These are phyloP conservation scores for Rhodotorula toruloides DNA, from an alignment of 768 basidiomycete genomes.

Conservation along the genomic window DNA sequence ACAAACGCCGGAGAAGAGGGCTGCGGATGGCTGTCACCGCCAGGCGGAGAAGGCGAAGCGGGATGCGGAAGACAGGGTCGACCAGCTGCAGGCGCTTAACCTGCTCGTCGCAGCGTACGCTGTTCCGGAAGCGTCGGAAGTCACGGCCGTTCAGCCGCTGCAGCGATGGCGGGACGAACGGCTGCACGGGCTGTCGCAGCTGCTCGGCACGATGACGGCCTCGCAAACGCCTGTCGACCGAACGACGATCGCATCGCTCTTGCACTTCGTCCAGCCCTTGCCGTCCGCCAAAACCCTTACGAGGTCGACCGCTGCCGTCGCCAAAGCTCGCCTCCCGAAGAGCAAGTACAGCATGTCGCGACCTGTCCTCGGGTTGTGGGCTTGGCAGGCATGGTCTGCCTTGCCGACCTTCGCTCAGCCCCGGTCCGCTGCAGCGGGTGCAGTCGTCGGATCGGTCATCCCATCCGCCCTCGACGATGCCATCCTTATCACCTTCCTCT, in stretches of 20 bases:
- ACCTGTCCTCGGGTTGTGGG: not conserved
- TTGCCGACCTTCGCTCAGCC: not conserved
- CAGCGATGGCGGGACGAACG: not conserved
- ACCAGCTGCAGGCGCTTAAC: slow-evolving; percentile 30
- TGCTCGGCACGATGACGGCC: not conserved
- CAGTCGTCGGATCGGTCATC: too few relatives aligned
- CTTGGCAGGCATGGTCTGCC: not conserved
- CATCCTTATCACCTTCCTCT: slow-evolving; percentile 3
- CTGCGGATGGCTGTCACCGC: not conserved
- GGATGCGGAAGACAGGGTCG: slow-evolving; percentile 22
- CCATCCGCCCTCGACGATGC: not conserved
- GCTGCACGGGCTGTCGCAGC: not conserved
- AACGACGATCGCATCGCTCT: slow-evolving; percentile 3
- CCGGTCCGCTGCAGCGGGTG: too few relatives aligned
- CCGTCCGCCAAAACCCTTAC: too few relatives aligned
- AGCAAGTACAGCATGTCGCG: not conserved
- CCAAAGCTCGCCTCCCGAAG: not conserved
- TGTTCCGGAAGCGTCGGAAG: not conserved
- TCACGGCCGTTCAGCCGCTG: not conserved
- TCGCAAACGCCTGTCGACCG: not conserved
- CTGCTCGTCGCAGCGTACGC: slow-evolving; percentile 16
- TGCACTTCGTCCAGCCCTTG: not conserved
- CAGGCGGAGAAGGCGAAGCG: not conserved
- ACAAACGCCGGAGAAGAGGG: not conserved
- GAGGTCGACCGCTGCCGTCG: too few relatives aligned